phyloP scores from a whole-genome alignment of 768 basidiomycete species.

The Mycena kentingensis region DNA sequence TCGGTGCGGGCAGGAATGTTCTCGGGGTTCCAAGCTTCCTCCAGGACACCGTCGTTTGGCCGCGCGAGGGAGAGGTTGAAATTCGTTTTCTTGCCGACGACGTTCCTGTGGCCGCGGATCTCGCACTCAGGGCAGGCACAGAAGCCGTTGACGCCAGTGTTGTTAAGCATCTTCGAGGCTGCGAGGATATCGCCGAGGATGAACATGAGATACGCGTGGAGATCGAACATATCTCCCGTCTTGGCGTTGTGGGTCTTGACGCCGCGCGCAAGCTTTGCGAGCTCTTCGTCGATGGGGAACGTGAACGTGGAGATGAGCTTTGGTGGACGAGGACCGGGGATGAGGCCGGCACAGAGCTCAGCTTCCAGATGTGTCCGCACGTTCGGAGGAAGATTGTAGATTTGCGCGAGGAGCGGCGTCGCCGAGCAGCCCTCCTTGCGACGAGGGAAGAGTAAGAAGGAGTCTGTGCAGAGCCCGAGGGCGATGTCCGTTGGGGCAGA shows the following conservation, averaged over 20 bases:
- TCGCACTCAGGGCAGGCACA: conserved; percentile 38
- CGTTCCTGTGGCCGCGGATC: conserved; percentile 30
- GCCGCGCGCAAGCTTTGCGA: neutral
- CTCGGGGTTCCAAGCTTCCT: conserved; percentile 17
- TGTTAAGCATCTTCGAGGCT: conserved; percentile 31
- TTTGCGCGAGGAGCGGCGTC: conserved; percentile 46
- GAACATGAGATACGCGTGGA: conserved; percentile 33
- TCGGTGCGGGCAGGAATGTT: conserved; percentile 37
- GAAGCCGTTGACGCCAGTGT: conserved; percentile 40
- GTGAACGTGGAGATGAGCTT: conserved; percentile 5
- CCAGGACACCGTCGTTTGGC: conserved; percentile 11
- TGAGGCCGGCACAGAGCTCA: conserved; percentile 33
- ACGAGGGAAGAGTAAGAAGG: conserved; percentile 41
- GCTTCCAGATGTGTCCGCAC: conserved; percentile 28
- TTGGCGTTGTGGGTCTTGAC: conserved; percentile 19
- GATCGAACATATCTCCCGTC: conserved; percentile 31
- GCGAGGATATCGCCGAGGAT: conserved; percentile 37
- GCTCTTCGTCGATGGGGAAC: conserved; percentile 1
- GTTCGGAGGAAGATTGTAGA: conserved; percentile 40
- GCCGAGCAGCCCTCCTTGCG: conserved; percentile 29
- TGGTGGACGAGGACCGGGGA: conserved; percentile 36
- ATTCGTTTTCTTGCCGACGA: conserved; percentile 27
- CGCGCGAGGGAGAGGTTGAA: conserved; percentile 24
- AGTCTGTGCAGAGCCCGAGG: conserved; percentile 44
- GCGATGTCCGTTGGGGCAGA: conserved; percentile 41